Evolutionary conservation across 768 basidiomycete species (phyloP), one percentile per base, ranked within the genome.

Genomic region (Auricularia heimuer): DNA sequence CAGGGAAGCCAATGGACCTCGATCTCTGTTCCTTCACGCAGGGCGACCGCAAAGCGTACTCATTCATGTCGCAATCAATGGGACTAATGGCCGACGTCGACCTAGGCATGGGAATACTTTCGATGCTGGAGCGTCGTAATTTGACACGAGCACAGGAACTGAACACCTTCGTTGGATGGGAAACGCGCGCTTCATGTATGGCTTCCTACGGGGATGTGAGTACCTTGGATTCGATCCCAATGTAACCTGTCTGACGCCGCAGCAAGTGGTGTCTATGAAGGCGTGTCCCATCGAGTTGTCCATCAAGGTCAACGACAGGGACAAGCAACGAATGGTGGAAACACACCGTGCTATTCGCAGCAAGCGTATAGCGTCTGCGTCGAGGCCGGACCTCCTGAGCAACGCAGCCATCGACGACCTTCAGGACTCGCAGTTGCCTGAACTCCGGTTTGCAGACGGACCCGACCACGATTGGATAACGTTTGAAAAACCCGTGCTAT

Each of bases 151-250:
- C 37, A 44, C 68, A 64, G 73, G 74, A 0, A 95, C 93, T 1
- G 92, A 94, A 66, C 77, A 90, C 69, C 74, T 94, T 51, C 83
- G 92, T 8, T 94, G 89, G 87, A 87, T 95, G 86, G 93, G 93
- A 10, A 88, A 88, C 70, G 77, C 81, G 12, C 86, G 93, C 8
- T 95, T 95, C 73, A 72, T 87, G 36, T 76, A 83, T 65, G 93
- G 93, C 8, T 84, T 84, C 71, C 71, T 94, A 3, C 79, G 83
- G 62, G 90, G 87, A 73, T 70, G 90, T 90, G 71, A 67, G 85
- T 65, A 72, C 6, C 14, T 35, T 29, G 29, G 29, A 29, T 29
- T 29, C 29, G 29, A 29, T 29, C 2, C 29, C 29, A 29, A 29
- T 29, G 29, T 29, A 29, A 29, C 29, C 29, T 29, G 29, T 29